Percentiles rank a stretch among this genome's conserved stretches.
These are phyloP conservation scores for Pterocarpus macrocarpus DNA, from an alignment of 306 rosid genomes.

Conservation along the genomic window DNA sequence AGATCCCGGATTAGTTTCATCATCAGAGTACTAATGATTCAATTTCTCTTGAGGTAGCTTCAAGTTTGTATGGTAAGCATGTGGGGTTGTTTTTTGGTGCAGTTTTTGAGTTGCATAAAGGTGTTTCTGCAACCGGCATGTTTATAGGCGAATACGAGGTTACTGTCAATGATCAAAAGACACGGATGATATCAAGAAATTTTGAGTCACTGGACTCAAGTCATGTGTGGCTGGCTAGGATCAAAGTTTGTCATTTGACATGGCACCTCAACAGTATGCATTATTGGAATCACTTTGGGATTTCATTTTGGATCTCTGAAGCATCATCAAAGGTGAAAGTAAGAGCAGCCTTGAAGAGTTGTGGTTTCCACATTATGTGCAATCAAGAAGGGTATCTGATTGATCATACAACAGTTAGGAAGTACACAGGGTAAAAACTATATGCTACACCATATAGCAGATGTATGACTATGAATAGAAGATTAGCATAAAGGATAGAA, in stretches of 20 bases:
- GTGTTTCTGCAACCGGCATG: neutral
- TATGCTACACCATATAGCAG: neutral
- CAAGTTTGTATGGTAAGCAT: constrained; percentile 18
- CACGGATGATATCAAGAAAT: neutral
- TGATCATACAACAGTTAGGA: constrained; percentile 16
- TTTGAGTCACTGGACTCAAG: neutral
- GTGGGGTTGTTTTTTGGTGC: constrained; percentile 27
- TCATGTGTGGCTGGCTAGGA: too few relatives aligned
- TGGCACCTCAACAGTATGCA: constrained; percentile 1
- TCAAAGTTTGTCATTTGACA: neutral
- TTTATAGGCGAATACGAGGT: neutral
- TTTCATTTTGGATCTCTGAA: constrained; percentile 12
- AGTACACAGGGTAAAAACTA: neutral
- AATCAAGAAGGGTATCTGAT: neutral
- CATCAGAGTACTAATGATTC: constrained; percentile 28
- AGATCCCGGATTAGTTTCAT: constrained; percentile 32
- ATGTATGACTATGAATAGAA: neutral
- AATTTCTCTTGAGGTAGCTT: constrained; percentile 33
- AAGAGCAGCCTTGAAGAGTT: constrained; percentile 9
- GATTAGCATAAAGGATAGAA: neutral
- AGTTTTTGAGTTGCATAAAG: constrained; percentile 11
- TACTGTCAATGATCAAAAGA: neutral
- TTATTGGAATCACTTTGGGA: constrained; percentile 22
- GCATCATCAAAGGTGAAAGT: constrained; percentile 15
- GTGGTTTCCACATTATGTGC: constrained; percentile 21